These are phyloP conservation scores for Aspergillus avenaceus DNA, from an alignment of 495 filamentous ascomycete genomes.

Conservation along the genomic window DNA sequence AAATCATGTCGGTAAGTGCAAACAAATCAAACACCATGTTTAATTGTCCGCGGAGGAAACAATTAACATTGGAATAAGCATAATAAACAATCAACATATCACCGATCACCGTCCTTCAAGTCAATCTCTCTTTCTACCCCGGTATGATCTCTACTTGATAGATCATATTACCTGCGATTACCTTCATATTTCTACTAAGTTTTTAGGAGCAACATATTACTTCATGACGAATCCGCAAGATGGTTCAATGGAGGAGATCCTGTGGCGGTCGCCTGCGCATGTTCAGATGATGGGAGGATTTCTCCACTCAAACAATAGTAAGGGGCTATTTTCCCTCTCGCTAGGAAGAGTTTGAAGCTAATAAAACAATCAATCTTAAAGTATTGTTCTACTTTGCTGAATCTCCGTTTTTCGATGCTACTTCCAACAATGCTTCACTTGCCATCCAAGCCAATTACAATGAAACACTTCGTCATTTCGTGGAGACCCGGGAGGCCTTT, in stretches of 20 bases:
- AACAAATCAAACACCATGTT: slow-evolving; percentile 31
- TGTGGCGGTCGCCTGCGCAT: slow-evolving; percentile 61
- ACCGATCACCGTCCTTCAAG: not conserved
- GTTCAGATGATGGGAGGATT: slow-evolving; percentile 57
- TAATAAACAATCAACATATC: too few relatives aligned
- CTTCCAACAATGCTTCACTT: slow-evolving; percentile 80
- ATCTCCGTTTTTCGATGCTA: slow-evolving; percentile 87
- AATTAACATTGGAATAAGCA: too few relatives aligned
- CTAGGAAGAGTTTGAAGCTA: not conserved
- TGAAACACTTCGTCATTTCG: slow-evolving; percentile 56
- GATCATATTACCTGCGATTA: too few relatives aligned
- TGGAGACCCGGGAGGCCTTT: slow-evolving; percentile 71
- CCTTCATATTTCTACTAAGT: too few relatives aligned
- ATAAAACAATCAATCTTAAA: slow-evolving; percentile 6
- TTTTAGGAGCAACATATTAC: too few relatives aligned
- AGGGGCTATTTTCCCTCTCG: slow-evolving; percentile 3
- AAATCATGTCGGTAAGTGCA: too few relatives aligned
- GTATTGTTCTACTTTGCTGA: slow-evolving; percentile 87
- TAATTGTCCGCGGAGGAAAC: slow-evolving; percentile 16
- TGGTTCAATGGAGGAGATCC: slow-evolving; percentile 69
- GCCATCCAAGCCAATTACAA: slow-evolving; percentile 73
- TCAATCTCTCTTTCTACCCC: not conserved
- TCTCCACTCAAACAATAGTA: slow-evolving; percentile 49
- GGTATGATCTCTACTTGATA: not conserved
- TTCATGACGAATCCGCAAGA: slow-evolving; percentile 45